Evolutionary conservation across 2,329 filamentous ascomycete genomes (phyloP).

Genomic region (Boeremia lycopersici): DNA sequence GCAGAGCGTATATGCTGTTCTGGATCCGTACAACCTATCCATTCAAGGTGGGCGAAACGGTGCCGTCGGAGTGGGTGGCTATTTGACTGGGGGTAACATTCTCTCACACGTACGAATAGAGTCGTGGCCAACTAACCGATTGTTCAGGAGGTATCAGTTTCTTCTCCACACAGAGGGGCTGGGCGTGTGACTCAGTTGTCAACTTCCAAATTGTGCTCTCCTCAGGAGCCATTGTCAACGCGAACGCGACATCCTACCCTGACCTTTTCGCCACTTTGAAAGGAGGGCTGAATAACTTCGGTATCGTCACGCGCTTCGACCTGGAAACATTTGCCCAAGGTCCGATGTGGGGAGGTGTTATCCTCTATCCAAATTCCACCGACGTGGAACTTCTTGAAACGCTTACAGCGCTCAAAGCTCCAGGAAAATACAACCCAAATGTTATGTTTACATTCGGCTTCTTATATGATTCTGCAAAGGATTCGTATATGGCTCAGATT

Average conservation of each 20-base stretch:
- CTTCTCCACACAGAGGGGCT: constrained; percentile 27
- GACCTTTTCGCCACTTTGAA: constrained; percentile 52
- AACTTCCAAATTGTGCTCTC: constrained; percentile 52
- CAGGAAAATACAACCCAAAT: constrained; percentile 26
- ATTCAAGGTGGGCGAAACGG: constrained; percentile 9
- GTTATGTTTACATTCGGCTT: constrained; percentile 14
- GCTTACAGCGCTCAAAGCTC: constrained; percentile 20
- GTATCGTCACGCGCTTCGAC: constrained; percentile 33
- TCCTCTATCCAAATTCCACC: constrained; percentile 1
- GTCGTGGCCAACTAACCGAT: background rate
- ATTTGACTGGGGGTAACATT: constrained; percentile 10
- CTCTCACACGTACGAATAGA: background rate
- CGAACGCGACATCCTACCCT: constrained; percentile 42
- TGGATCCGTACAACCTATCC: constrained; percentile 5
- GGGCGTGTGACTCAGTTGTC: constrained; percentile 18
- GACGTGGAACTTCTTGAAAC: constrained; percentile 7
- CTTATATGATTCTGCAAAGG: constrained; percentile 1
- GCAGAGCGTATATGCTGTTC: constrained; percentile 12
- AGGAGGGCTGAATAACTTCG: constrained; percentile 43
- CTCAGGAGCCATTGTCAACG: constrained; percentile 49
- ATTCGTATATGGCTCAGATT: background rate
- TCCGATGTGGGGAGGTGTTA: constrained; percentile 33
- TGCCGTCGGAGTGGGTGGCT: constrained; percentile 7
- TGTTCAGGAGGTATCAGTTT: constrained; percentile 10
- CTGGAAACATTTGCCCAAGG: constrained; percentile 5